These are phyloP conservation scores for Aspergillus oerlinghausenensis DNA, from an alignment of 2,329 filamentous ascomycete species.

Conservation along the genomic window DNA sequence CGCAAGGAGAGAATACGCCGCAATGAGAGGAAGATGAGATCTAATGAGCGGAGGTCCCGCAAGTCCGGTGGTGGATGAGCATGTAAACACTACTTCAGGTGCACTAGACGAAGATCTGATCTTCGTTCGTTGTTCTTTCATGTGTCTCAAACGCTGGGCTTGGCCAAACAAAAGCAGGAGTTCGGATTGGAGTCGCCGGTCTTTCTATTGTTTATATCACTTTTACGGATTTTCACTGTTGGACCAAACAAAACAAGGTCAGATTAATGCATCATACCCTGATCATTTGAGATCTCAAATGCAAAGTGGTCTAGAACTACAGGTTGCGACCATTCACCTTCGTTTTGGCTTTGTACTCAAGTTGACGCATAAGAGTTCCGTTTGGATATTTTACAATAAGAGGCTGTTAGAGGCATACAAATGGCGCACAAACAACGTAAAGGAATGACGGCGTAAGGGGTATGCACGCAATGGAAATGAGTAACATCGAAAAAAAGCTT, in stretches of 20 bases:
- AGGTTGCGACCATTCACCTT: background rate
- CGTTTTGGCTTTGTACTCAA: background rate
- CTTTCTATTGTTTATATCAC: conserved; percentile 2
- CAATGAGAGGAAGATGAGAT: conserved; percentile 64
- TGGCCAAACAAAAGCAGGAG: conserved; percentile 13
- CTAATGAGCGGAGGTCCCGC: conserved; percentile 54
- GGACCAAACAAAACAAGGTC: background rate
- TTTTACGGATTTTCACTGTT: background rate
- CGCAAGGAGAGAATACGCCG: conserved; percentile 60
- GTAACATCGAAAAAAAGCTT: background rate
- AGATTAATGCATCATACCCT: background rate
- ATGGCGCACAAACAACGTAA: background rate
- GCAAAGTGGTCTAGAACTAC: background rate
- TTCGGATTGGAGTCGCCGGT: conserved; percentile 22
- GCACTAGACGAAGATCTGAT: background rate
- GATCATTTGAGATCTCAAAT: background rate
- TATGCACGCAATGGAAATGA: background rate
- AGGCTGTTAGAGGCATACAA: conserved; percentile 3
- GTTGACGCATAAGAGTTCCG: background rate
- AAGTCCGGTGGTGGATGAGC: conserved; percentile 24
- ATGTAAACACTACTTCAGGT: conserved; percentile 7
- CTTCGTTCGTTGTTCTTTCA: conserved; percentile 3
- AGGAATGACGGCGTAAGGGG: background rate
- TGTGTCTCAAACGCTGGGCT: conserved; percentile 17
- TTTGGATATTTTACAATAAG: conserved; percentile 2